Evolutionary conservation across 1,139 yeast species (phyloP).

Genomic region (Hansenula sp.): DNA sequence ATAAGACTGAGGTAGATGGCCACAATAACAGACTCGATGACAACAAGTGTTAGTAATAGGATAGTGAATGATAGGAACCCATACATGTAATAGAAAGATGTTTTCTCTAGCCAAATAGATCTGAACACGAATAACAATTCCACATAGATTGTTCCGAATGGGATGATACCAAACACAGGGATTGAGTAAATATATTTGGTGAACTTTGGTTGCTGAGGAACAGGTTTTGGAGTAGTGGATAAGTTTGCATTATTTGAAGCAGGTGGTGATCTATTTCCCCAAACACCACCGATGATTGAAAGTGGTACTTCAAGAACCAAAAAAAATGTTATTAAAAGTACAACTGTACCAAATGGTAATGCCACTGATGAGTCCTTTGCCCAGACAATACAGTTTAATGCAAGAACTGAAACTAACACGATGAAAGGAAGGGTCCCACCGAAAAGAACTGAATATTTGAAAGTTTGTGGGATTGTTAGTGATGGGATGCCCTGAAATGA

Average conservation of each 20-base stretch:
- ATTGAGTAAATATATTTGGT: slow-evolving; percentile 22
- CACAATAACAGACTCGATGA: slow-evolving; percentile 71
- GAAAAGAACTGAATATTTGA: slow-evolving; percentile 41
- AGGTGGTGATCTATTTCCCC: slow-evolving; percentile 43
- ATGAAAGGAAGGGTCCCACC: slow-evolving; percentile 62
- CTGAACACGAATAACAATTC: slow-evolving; percentile 73
- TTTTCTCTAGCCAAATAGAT: slow-evolving; percentile 76
- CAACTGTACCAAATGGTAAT: slow-evolving; percentile 69
- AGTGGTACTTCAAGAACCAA: slow-evolving; percentile 68
- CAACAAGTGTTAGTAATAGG: slow-evolving; percentile 54
- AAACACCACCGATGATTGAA: slow-evolving; percentile 65
- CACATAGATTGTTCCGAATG: slow-evolving; percentile 78
- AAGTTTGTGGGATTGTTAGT: slow-evolving; percentile 10
- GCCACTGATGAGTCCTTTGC: slow-evolving; percentile 74
- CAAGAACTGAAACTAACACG: slow-evolving; percentile 47
- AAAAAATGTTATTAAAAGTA: slow-evolving; percentile 55
- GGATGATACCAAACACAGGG: slow-evolving; percentile 59
- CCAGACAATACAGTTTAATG: slow-evolving; percentile 70
- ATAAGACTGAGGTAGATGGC: slow-evolving; percentile 63
- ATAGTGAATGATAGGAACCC: slow-evolving; percentile 71
- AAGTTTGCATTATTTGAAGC: slow-evolving; percentile 27
- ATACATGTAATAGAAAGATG: slow-evolving; percentile 75
- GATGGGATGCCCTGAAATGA: slow-evolving; percentile 38
- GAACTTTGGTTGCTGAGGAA: slow-evolving; percentile 38
- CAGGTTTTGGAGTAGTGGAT: slow-evolving; percentile 28